Evolutionary conservation across 2,329 filamentous ascomycete genomes (phyloP).

Genomic region (Akanthomyces muscarius): DNA sequence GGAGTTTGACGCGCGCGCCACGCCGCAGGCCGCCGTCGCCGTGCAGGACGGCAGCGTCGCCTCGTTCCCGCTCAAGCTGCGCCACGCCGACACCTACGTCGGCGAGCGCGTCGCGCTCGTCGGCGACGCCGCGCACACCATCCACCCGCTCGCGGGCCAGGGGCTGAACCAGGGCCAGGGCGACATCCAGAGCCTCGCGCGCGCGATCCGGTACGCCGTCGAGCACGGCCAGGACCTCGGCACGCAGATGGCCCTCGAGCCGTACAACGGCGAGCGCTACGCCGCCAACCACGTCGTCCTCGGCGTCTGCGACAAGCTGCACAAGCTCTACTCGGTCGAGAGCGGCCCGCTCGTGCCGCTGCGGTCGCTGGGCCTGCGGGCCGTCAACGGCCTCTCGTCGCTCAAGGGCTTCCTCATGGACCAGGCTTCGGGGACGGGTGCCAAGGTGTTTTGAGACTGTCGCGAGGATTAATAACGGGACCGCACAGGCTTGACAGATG

Average conservation of each 20-base stretch:
- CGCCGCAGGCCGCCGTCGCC: conserved; percentile 63
- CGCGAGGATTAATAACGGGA: too few species aligned
- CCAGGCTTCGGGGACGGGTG: conserved; percentile 55
- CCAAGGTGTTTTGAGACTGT: conserved; percentile 37
- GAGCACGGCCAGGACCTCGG: conserved; percentile 85
- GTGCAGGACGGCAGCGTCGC: conserved; percentile 79
- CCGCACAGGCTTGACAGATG: neutral
- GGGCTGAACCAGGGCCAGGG: conserved; percentile 91
- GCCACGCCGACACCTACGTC: conserved; percentile 91
- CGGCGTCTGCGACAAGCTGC: conserved; percentile 81
- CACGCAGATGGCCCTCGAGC: conserved; percentile 69
- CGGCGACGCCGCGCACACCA: conserved; percentile 90
- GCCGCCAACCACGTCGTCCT: conserved; percentile 74
- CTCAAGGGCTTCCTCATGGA: conserved; percentile 87
- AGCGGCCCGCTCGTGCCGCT: conserved; percentile 76
- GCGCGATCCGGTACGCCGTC: conserved; percentile 71
- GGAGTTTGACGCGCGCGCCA: conserved; percentile 43
- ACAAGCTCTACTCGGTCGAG: conserved; percentile 83
- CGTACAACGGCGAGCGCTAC: conserved; percentile 78
- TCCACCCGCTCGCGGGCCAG: conserved; percentile 91
- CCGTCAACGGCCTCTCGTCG: conserved; percentile 69
- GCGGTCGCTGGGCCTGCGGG: conserved; percentile 69
- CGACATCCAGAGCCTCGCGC: conserved; percentile 76
- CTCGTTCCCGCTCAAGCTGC: conserved; percentile 85
- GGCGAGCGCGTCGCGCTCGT: conserved; percentile 87